phyloP scores from a whole-genome alignment of 768 basidiomycete species.

The Trametes cubensis region DNA sequence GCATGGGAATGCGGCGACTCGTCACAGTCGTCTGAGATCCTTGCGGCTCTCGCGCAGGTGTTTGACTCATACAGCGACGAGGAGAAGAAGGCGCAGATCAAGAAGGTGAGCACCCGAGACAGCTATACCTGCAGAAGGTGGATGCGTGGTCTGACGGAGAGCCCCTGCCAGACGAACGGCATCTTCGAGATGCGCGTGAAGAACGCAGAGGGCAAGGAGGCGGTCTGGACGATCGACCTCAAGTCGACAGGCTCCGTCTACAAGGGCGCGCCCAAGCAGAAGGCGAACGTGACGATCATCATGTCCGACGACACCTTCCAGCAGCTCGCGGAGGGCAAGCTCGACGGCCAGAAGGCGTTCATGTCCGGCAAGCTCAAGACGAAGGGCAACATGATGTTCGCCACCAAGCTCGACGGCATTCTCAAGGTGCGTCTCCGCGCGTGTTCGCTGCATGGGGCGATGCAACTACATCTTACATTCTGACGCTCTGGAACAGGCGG shows the following conservation, averaged over 20 bases:
- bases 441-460: background rate
- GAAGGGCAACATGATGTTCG: slow-evolving; percentile 91
- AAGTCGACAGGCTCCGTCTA: slow-evolving; percentile 81
- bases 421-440: slow-evolving; percentile 60
- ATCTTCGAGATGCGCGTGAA: slow-evolving; percentile 85
- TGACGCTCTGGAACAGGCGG: slow-evolving; percentile 10
- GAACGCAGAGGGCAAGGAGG: slow-evolving; percentile 71
- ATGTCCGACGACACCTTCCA: slow-evolving; percentile 76
- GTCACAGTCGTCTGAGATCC: slow-evolving; percentile 65
- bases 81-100: slow-evolving; percentile 70
- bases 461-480: background rate
- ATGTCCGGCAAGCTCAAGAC: slow-evolving; percentile 95
- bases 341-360: slow-evolving; percentile 93
- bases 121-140: background rate
- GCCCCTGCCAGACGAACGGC: slow-evolving; percentile 66
- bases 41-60: slow-evolving; percentile 52
- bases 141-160: background rate
- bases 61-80: slow-evolving; percentile 58
- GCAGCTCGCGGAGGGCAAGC: slow-evolving; percentile 74
- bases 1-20: background rate
- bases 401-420: slow-evolving; percentile 84
- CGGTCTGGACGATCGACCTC: slow-evolving; percentile 89
- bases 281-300: slow-evolving; percentile 82
- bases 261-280: slow-evolving; percentile 70
- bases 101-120: slow-evolving; percentile 56